Base-by-base conservation (phyloP, 179 eudicot species). In the Heliamphora pulchella region DNA sequence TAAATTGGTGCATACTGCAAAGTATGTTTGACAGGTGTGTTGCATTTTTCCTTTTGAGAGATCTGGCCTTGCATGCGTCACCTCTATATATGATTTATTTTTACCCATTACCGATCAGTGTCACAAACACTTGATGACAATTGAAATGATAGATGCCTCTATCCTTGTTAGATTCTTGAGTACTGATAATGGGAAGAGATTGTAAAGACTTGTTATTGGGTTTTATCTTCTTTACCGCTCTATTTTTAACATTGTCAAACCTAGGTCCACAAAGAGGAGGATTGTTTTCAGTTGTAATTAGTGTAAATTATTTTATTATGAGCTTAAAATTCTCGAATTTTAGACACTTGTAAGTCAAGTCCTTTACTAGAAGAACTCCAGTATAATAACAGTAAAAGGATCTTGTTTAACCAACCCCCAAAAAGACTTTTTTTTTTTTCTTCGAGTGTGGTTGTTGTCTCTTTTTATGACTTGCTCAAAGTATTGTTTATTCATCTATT, bases 1-100 rank as follows among this genome's bases (percentile, higher is more conserved):
- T 96, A 81, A 94, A 92, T 86, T 94, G 98, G 98, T 94, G 91
- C 87, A 91, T 96, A 83, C 83, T 96, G 80, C 98, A 96, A 72
- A 92, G 96, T 89, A 94, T 96, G 99, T 96, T 96, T 89, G 97
- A 96, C 88, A 91, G 99, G 99, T 92, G 53, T 82, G 73, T 76
- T 4, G 5, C 58, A 53, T 70, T 80, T 71, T 59, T 10, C 57
- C 44, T 1, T 10, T 50, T n/a, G 48, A 59, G 6, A 3, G 43
- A 46, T 81, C 41, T 39, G 18, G 44, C 68, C 17, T 39, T 78
- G 59, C 14, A 15, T 64, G 73, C 58, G 2, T 51, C 5, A 4
- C 41, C 9, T 4, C 46, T 50, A 13, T 54, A 7, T 8, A 17
- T 18, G 50, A 41, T 20, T 55, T 39, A 55, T 14, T 55, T 48